phyloP scores from a whole-genome alignment of 1,284 basidiomycete species.

The Earliella scabrosa region DNA sequence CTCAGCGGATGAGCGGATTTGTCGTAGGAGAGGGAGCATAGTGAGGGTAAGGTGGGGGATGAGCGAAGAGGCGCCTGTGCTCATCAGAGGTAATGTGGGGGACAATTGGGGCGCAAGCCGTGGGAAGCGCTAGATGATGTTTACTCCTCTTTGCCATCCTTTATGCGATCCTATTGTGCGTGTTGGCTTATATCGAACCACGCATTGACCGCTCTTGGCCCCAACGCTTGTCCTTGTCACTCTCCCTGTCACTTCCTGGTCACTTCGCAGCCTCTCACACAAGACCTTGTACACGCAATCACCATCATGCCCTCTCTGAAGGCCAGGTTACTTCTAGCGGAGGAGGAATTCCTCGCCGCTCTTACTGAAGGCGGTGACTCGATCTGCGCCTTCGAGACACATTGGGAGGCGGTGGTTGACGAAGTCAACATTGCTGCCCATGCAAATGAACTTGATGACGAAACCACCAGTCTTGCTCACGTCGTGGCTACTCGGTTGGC shows the following conservation, averaged over 20 bases:
- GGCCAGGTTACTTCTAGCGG: constrained; percentile 21
- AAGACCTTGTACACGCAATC: too few relatives aligned
- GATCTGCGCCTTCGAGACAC: constrained; percentile 13
- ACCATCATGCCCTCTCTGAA: constrained; percentile 17
- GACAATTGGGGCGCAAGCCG: not conserved
- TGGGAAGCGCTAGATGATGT: too few relatives aligned
- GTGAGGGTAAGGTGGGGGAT: not conserved
- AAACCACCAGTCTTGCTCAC: not conserved
- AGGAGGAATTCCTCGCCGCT: constrained; percentile 26
- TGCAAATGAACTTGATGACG: not conserved
- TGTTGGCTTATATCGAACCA: too few relatives aligned
- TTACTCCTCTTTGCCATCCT: too few relatives aligned
- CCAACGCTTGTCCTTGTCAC: too few relatives aligned
- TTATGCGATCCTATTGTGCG: too few relatives aligned
- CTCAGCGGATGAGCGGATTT: not conserved
- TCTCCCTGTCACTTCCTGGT: too few relatives aligned
- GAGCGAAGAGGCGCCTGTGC: too few relatives aligned
- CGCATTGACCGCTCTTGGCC: too few relatives aligned
- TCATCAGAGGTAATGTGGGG: too few relatives aligned
- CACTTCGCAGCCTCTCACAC: too few relatives aligned
- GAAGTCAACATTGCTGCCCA: constrained; percentile 17
- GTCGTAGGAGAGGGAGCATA: not conserved
- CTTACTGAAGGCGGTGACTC: constrained; percentile 13
- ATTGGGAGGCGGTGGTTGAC: constrained; percentile 6
- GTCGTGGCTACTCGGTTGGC: not conserved